A percentile compares a stretch with the other conserved stretches of the same genome.
These are phyloP conservation scores for Rhododendron ferrugineum DNA, from an alignment of 148 eudicot species.

Conservation along the genomic window DNA sequence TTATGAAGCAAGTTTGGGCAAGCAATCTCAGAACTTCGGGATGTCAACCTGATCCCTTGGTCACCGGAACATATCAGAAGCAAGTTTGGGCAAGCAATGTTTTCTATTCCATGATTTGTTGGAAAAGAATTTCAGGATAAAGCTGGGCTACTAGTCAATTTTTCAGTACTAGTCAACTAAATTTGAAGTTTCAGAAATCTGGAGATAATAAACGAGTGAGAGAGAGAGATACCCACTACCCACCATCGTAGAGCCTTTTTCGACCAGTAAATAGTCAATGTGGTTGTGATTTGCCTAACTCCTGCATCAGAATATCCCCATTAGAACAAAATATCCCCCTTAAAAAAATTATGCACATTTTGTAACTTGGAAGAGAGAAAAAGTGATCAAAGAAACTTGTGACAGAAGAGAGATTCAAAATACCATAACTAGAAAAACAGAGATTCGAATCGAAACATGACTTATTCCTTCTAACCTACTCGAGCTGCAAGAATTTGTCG, in stretches of 20 bases:
- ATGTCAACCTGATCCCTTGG: no score
- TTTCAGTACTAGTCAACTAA: not conserved
- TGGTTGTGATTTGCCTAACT: not conserved
- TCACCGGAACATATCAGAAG: not conserved
- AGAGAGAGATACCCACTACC: conserved; percentile 2
- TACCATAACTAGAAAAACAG: not conserved
- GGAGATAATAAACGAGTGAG: not conserved
- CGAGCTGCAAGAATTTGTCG: not conserved
- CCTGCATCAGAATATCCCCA: not conserved
- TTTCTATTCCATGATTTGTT: not conserved
- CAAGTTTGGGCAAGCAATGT: not conserved
- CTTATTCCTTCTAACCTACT: not conserved
- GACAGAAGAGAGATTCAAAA: not conserved
- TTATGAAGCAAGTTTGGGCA: no score
- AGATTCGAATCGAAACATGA: not conserved
- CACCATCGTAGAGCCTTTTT: not conserved
- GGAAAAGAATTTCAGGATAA: not conserved
- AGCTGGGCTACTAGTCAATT: not conserved
- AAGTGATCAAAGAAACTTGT: not conserved
- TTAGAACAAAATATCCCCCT: not conserved
- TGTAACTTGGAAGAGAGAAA: not conserved
- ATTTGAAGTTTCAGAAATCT: not conserved
- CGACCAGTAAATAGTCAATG: not conserved
- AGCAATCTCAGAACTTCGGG: no score
- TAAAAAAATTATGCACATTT: not conserved